Base-by-base conservation (phyloP, 192 early-diverging fungal species). In the Pilobolus umbonatus region DNA sequence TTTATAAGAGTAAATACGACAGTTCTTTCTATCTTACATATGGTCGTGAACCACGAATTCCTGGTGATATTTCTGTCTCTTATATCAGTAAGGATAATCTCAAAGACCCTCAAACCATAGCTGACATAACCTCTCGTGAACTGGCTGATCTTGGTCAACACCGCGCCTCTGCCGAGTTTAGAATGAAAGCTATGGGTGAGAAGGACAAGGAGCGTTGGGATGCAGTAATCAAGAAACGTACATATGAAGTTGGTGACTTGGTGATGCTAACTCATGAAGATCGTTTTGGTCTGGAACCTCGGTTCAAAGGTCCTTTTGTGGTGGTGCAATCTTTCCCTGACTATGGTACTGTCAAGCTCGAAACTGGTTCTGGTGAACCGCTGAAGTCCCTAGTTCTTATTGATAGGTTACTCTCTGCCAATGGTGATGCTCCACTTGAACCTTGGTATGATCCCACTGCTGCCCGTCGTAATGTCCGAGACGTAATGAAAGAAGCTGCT, bases 21-120 rank as follows among this genome's bases (percentile, higher is more conserved):
- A n/a, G n/a, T n/a, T n/a, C n/a, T n/a, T 65, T 58, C 48, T 53
- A 55, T 14, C 57, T 66, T 12, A 54, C 53, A 7, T 66, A 66
- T 29, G 64, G 64, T 4, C 24, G 48, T n/a, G 50, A 66, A 12
- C 64, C 64, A 28, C 28, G 38, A 2, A 14, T 66, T 5, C 64
- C 57, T 38, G 50, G 52, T 3, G 64, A 66, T 30, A 6, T 47
- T 2, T 12, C 48, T 0, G n/a, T 36, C 7, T 57, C 64, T 14
- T 66, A 51, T 21, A 15, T 66, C 25, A 49, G 55, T 38, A n/a
- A 53, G 22, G 12, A 39, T 35, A 42, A 46, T 26, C 26, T 39
- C 29, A 26, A 43, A 9, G 39, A 51, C n/a, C 48, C 59, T 0
- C 24, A 35, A 17, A 26, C 34, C 1, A 42, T 51, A 36, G 48